Conservation (phyloP, 805 yeast genomes). For the Grigorovia yakushimaensis region DNA sequence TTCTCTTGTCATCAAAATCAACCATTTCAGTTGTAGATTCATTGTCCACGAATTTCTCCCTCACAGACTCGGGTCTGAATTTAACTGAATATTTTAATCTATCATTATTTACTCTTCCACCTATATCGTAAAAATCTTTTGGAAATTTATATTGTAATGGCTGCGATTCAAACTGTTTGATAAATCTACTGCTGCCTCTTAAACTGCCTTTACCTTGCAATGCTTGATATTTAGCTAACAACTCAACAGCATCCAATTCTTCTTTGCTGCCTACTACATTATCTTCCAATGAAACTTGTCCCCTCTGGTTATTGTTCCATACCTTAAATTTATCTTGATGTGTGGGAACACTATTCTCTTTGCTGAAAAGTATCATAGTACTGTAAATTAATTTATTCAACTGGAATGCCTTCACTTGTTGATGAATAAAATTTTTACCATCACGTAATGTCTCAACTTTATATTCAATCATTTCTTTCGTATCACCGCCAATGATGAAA, state of each 20-base stretch:
- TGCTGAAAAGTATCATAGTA: constrained; percentile 41
- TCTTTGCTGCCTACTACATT: too few relatives aligned
- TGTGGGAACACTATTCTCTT: not conserved
- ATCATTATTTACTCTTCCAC: constrained; percentile 4
- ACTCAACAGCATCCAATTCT: not conserved
- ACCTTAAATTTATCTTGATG: not conserved
- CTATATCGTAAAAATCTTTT: constrained; percentile 24
- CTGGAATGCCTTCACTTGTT: constrained; percentile 49
- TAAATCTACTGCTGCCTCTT: not conserved
- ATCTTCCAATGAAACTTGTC: too few relatives aligned
- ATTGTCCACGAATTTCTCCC: too few relatives aligned
- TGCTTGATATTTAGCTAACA: not conserved
- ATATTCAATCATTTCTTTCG: constrained; percentile 38
- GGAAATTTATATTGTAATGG: constrained; percentile 30
- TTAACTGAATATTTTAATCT: constrained; percentile 21
- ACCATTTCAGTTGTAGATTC: not conserved
- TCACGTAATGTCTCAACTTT: constrained; percentile 43
- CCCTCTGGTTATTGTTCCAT: not conserved
- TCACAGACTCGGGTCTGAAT: constrained; percentile 8
- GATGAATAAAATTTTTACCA: constrained; percentile 42
- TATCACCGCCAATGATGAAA: constrained; percentile 47
- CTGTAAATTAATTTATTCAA: constrained; percentile 40
- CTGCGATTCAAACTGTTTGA: constrained; percentile 27
- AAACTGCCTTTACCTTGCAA: not conserved
- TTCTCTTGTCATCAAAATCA: constrained; percentile 23